Base-by-base conservation (phyloP, 2,329 filamentous ascomycete genomes). In the Ophiostoma angusticollis region DNA sequence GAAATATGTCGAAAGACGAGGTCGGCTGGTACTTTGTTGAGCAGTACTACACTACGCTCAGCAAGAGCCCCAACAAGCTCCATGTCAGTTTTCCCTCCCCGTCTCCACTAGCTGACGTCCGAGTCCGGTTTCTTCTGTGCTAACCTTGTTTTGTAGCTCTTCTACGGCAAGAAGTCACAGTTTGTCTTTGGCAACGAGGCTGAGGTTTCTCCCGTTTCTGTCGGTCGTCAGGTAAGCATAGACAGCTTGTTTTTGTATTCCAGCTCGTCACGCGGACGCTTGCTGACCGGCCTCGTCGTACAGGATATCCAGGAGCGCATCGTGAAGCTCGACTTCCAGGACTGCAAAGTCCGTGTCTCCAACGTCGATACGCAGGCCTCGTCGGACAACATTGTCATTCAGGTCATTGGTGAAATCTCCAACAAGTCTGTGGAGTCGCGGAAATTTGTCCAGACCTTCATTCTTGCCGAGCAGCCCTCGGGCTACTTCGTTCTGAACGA, bases 11-110 rank as follows among this genome's bases (percentile, higher is more conserved):
- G 52, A 95, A 94, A 68, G 86, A 94, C 59, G 85, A 96, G 67
- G 86, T 98, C 50, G 91, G 86, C 62, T 98, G 91, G 91, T 96
- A 89, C 67, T 98, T 98, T 52, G 91, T 98, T 43, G 87, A 96
- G 73, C 86, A 94, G 63, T 98, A 95, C 71, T 98, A 98, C 67
- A 96, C 84, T 52, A 98, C 86, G 46, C 67, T 98, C 56, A 95
- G 87, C 76, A 87, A 89, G 64, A 83, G 70, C 49, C 87, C 91
- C 17, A 86, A 94, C 58, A 93, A 91, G 64, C 82, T 98, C 53
- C 89, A 86, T 57, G 75, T 80, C 63, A 54, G 74, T 63, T 25
- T 29, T 23, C 18, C 17, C 11, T 35, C n/a, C 28, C n/a, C 22
- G 18, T n/a, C 14, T 13, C 16, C 7, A 16, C 3, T 31, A 13